Base-by-base conservation (phyloP, 257 asterid species). In the Apocynum venetum region DNA sequence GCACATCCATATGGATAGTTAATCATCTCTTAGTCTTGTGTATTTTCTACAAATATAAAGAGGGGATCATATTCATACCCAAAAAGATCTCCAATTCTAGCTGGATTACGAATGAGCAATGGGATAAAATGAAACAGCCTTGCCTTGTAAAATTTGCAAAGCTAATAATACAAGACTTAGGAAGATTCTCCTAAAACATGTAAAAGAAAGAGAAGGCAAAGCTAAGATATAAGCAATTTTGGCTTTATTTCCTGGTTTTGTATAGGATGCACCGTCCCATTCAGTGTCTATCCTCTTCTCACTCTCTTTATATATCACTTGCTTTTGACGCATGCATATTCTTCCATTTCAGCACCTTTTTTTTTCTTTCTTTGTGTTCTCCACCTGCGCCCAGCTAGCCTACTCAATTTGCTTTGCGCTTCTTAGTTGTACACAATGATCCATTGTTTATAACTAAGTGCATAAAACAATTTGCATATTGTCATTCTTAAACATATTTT, bases 181-280 rank as follows among this genome's bases (percentile, higher is more conserved):
- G 11, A 41, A 64, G 48, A 65, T 65, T 65, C 71, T 38, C 41
- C 48, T 13, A 14, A 36, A 73, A 53, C 31, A 25, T 25, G 31
- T 25, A 51, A 38, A 17, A 63, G 8, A 51, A 40, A 52, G 35
- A 59, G 36, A 71, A 49, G n/a, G 66, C 65, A 71, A 55, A 60
- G 15, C 66, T 8, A 64, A 64, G 73, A 66, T 15, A 63, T 52
- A 12, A 36, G 25, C 68, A 41, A 56, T 11, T 66, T 74, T 73
- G 71, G 65, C 57, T 74, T 74, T 48, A 74, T 70, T 77, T 13
- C 44, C 75, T 69, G 51, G 64, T 56, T 78, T 75, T 76, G 72
- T 60, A 85, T 86, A 69, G 85, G 96, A 87, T 90, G 90, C 83
- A 82, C 84, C 85, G 93, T 84, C 96, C 11, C 83, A 74, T 87